These are phyloP conservation scores for Pyricularia grisea DNA, from an alignment of 2,329 filamentous ascomycete genomes.

Conservation along the genomic window DNA sequence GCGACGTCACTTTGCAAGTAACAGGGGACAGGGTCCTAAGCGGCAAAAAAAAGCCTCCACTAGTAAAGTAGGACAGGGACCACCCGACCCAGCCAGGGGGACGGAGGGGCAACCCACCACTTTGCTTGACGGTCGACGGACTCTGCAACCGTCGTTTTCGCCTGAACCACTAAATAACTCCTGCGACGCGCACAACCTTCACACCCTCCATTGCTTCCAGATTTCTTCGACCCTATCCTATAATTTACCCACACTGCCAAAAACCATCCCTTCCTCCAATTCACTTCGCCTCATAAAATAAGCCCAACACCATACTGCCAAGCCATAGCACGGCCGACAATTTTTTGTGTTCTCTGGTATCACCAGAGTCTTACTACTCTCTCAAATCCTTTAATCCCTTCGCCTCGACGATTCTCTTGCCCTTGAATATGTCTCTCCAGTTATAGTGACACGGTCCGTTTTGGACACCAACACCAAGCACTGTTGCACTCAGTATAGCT, in stretches of 20 bases:
- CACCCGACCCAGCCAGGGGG: neutral
- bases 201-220: neutral
- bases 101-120: neutral
- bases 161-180: neutral
- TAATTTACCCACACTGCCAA: neutral
- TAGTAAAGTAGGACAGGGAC: neutral
- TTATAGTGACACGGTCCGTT: constrained; percentile 30
- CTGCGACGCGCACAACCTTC: neutral
- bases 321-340: neutral
- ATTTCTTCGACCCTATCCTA: neutral
- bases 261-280: neutral
- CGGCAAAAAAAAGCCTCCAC: neutral
- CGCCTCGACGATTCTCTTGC: constrained; percentile 4
- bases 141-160: neutral
- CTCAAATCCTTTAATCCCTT: neutral
- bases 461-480: constrained; percentile 24
- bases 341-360: neutral
- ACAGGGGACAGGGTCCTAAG: neutral
- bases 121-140: neutral
- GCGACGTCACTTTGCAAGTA: neutral
- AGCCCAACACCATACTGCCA: neutral
- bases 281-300: neutral
- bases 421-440: constrained; percentile 16
- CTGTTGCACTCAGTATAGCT: neutral
- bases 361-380: constrained; percentile 1